Base-by-base conservation (phyloP, 345 rosid genomes). In the Sonneratia alba region DNA sequence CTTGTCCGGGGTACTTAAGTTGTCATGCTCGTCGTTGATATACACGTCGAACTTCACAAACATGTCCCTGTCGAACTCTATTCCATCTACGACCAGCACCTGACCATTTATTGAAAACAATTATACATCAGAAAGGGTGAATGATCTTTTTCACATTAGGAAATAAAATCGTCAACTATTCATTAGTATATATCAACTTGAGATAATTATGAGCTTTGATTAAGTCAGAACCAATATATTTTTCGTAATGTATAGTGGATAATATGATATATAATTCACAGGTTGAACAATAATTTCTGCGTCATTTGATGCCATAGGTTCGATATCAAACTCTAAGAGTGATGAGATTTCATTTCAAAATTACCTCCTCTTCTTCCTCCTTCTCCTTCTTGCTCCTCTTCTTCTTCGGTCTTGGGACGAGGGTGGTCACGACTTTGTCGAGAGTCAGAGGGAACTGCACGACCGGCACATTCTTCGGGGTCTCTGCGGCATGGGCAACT, bases 341-440 rank as follows among this genome's bases (percentile, higher is more conserved):
- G 7, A 42, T 42, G 36, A 61, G 36, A 10, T 8, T 59, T 4
- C 3, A 61, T 61, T 61, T 4, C 16, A 32, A 13, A 61, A 32
- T 22, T 61, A 61, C 77, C 48, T 87, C 90, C 71, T 84, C 90
- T 66, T 83, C 86, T 3, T 85, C 88, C 68, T 85, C 88, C 71
- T 87, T 87, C 71, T 85, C 87, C 67, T 71, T 78, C 49, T 62
- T 80, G 37, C 83, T 81, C 61, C 91, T 80, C 36, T 82, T 80
- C 67, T 80, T 82, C 80, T 68, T 83, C n/a, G 89, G 83, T 80
- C 91, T 76, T 32, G 72, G 36, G 27, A 87, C 87, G 47, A 68
- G 43, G 3, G 76, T 32, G 56, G 80, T 79, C 11, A 85, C 75
- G 3, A 27, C 36, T 24, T 68, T 75, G 71, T 85, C 79, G 8